Evolutionary conservation across 345 rosid genomes (phyloP), one percentile per base, ranked within the genome.

Genomic region (Pistacia vera): DNA sequence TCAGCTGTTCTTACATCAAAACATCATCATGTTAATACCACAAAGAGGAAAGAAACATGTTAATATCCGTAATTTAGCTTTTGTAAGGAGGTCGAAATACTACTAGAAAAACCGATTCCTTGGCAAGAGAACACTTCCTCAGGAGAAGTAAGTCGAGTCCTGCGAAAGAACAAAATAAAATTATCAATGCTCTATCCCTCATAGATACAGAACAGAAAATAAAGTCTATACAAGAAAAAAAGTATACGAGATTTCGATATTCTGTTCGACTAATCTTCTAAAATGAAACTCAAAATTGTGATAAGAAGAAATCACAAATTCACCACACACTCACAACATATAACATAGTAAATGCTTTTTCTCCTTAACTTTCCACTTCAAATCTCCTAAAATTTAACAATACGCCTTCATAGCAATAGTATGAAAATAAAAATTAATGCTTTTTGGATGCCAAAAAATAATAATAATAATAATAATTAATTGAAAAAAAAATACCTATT

Each of bases 101-200:
- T 44, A 17, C 69, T 20, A 38, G 51, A 58, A 57, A 61, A 33
- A 75, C 44, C 58, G 5, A 13, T 41, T 25, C 44, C 72, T 62
- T 66, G 82, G 87, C 85, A 30, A 30, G 33, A 30, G 33, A 60
- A 69, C 63, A 60, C 76, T 78, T 49, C 78, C 80, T 68, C 36
- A 84, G 78, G 80, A 77, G 38, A 77, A 69, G 65, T 30, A 78
- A 66, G 44, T 65, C 44, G 74, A 35, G 62, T 57, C 76, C 87
- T 84, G 78, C 22, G 41, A 4, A 46, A 56, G 55, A 59, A 57
- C 2, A 57, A 16, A 76, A 67, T 30, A 54, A 58, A 2, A 52
- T 60, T 8, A 62, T 13, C 56, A 69, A 65, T 13, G 11, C 41
- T 17, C 20, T 33, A 48, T 30, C 33, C 0, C 25, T 59, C 18